Evolutionary conservation across 495 filamentous ascomycete genomes (phyloP).

Genomic region (Pyrenopolyporus hunteri): DNA sequence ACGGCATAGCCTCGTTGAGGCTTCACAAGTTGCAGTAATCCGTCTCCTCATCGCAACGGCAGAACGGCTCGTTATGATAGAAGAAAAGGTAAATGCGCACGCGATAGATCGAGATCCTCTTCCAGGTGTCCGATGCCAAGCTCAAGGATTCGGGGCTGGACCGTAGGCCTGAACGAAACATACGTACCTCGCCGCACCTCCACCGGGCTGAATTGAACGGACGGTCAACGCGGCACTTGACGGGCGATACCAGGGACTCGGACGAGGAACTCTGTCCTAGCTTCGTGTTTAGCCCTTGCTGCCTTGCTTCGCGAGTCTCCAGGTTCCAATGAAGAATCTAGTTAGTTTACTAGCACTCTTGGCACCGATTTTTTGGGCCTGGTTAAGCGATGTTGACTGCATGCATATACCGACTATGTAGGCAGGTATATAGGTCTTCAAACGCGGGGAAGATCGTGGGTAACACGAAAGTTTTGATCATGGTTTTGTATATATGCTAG

Average conservation of each 20-base stretch:
- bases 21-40: background rate
- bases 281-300: background rate
- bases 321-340: background rate
- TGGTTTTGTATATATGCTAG: background rate
- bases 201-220: conserved; percentile 5
- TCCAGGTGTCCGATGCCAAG: conserved; percentile 21
- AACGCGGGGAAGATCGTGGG: conserved; percentile 12
- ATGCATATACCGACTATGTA: no score
- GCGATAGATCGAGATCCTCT: conserved; percentile 25
- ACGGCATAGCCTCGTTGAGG: conserved; percentile 23
- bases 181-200: background rate
- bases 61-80: background rate
- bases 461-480: background rate
- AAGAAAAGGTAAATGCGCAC: background rate
- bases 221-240: conserved; percentile 9
- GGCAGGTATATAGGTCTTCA: no score
- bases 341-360: conserved; percentile 5
- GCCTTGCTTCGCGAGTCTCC: background rate
- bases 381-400: conserved; percentile 11
- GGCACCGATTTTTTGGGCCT: background rate
- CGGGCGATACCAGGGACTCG: conserved; percentile 3
- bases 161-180: conserved; percentile 2
- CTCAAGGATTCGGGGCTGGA: conserved; percentile 23
- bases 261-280: background rate
- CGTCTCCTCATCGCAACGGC: no score